These are phyloP conservation scores for Aspergillus ibericus DNA, from an alignment of 2,329 filamentous ascomycete genomes.

Conservation along the genomic window DNA sequence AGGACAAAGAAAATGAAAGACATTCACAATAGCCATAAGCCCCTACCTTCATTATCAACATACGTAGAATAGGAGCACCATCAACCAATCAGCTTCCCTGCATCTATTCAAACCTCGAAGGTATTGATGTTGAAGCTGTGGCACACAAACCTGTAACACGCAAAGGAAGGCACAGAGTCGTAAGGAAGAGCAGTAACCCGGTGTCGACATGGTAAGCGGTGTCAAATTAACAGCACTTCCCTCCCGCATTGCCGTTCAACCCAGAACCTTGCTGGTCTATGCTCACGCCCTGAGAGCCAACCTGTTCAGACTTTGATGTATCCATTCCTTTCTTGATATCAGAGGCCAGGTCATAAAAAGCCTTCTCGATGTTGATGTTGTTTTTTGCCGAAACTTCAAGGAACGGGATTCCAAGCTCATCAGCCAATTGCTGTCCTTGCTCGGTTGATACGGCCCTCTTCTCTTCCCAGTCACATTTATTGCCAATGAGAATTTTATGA, in stretches of 20 bases:
- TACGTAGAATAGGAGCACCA: slow-evolving; percentile 3
- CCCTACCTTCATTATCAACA: slow-evolving; percentile 11
- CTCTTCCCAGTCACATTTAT: slow-evolving; percentile 99
- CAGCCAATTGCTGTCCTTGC: slow-evolving; percentile 86
- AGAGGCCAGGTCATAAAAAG: slow-evolving; percentile 89
- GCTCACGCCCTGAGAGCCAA: slow-evolving; percentile 62
- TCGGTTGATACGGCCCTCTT: slow-evolving; percentile 93
- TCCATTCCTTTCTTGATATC: slow-evolving; percentile 99
- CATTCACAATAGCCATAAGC: neutral
- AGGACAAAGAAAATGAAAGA: slow-evolving; percentile 1
- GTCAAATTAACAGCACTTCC: slow-evolving; percentile 71
- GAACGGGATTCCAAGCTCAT: slow-evolving; percentile 96
- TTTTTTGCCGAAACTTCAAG: slow-evolving; percentile 98
- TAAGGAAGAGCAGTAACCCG: slow-evolving; percentile 13
- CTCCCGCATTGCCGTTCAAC: slow-evolving; percentile 51
- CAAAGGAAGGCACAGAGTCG: neutral
- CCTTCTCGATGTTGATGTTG: slow-evolving; percentile 99
- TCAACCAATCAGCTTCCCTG: neutral
- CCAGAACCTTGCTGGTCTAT: slow-evolving; percentile 63
- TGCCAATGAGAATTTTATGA: slow-evolving; percentile 99
- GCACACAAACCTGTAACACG: neutral
- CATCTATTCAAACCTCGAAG: neutral
- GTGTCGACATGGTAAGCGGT: slow-evolving; percentile 14
- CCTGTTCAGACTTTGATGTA: slow-evolving; percentile 74
- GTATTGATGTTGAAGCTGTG: neutral